These are phyloP conservation scores for Sclerotinia sclerotiorum DNA, from an alignment of 2,329 filamentous ascomycete species.

Conservation along the genomic window DNA sequence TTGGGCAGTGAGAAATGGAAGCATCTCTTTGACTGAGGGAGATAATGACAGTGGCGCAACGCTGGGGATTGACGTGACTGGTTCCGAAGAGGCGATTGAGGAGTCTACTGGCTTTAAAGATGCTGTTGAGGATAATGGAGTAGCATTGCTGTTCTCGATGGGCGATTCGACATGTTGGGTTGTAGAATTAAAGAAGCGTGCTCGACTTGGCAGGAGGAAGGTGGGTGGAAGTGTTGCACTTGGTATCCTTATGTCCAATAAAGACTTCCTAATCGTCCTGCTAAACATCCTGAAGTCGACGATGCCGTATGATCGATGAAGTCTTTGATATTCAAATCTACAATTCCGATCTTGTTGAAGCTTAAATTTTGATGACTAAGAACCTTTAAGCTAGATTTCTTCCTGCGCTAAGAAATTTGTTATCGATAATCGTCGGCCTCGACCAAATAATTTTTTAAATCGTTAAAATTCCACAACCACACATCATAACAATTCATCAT, in stretches of 20 bases:
- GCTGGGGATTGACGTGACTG: conserved; percentile 27
- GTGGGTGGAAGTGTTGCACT: conserved; percentile 47
- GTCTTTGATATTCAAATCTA: conserved; percentile 17
- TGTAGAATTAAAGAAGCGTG: conserved; percentile 51
- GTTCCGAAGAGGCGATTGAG: conserved; percentile 18
- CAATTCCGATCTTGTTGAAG: conserved; percentile 17
- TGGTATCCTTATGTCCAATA: conserved; percentile 56
- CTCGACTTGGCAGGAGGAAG: conserved; percentile 50
- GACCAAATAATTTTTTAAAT: conserved; percentile 24
- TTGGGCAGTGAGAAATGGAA: conserved; percentile 72
- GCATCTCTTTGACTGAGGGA: conserved; percentile 58
- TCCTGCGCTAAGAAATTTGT: conserved; percentile 26
- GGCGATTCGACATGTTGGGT: conserved; percentile 49
- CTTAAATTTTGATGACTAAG: conserved; percentile 19
- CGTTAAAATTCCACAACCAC: conserved; percentile 23
- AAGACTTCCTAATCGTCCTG: conserved; percentile 61
- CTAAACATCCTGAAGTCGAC: conserved; percentile 35
- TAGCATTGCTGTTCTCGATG: conserved; percentile 24
- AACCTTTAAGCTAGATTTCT: conserved; percentile 4
- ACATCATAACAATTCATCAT: conserved; percentile 31
- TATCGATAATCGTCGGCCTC: conserved; percentile 28
- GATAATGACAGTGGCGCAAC: conserved; percentile 45
- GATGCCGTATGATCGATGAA: conserved; percentile 19
- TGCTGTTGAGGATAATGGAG: conserved; percentile 28
- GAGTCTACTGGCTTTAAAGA: conserved; percentile 18